These are phyloP conservation scores for Nannochloropsis gaditana DNA, from an alignment of 108 stramenopile species.

Conservation along the genomic window DNA sequence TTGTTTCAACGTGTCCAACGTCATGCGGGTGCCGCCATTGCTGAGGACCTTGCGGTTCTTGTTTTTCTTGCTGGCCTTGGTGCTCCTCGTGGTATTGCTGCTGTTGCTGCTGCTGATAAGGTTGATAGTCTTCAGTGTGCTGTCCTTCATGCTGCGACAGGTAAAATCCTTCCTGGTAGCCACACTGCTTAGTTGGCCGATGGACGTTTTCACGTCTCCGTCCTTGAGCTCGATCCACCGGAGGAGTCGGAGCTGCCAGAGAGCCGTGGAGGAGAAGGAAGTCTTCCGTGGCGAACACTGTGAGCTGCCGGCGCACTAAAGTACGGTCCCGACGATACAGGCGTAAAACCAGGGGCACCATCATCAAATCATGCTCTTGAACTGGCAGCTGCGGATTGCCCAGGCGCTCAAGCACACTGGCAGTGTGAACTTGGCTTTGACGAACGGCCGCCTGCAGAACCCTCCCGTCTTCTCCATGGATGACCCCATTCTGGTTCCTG, in stretches of 20 bases:
- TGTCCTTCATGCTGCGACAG: too few species aligned
- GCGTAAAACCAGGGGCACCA: background rate
- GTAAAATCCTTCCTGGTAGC: too few species aligned
- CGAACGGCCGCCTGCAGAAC: background rate
- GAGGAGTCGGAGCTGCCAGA: background rate
- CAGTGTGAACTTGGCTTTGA: background rate
- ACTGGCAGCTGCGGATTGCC: background rate
- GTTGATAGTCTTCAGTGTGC: too few species aligned
- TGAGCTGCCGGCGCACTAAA: background rate
- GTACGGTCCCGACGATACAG: background rate
- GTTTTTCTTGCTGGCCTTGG: too few species aligned
- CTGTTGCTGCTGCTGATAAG: too few species aligned
- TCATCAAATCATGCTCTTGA: background rate
- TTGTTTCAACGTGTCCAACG: too few species aligned
- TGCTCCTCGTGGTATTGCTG: too few species aligned
- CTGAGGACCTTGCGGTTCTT: too few species aligned
- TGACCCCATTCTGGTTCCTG: background rate
- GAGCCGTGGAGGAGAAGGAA: conserved; percentile 8
- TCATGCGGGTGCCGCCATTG: too few species aligned
- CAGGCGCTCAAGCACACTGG: background rate
- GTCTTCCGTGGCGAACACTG: background rate
- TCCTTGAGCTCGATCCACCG: too few species aligned
- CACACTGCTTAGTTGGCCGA: too few species aligned
- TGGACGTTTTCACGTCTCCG: too few species aligned
- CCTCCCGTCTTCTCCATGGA: background rate